Percentiles rank a stretch among this genome's conserved stretches.
Evolutionary conservation across 495 filamentous ascomycete genomes (phyloP).

Genomic region (Aspergillus haitiensis): DNA sequence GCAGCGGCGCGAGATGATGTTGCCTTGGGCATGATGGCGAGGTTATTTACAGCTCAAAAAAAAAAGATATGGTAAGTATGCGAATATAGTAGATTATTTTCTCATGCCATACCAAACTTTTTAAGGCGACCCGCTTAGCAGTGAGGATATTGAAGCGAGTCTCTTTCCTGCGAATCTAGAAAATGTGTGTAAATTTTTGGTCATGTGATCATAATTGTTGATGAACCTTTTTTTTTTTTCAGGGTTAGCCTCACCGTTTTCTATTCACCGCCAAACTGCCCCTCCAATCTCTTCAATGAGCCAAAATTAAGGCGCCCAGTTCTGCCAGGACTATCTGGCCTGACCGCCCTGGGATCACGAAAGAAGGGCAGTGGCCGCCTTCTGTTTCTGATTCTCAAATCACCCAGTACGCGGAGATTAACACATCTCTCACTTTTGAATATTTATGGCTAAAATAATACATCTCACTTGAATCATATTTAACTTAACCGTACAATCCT

Average conservation of each 20-base stretch:
- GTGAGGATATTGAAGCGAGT: neutral
- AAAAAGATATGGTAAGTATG: neutral
- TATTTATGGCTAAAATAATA: neutral
- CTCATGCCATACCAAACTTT: neutral
- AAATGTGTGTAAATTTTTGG: conserved; percentile 45
- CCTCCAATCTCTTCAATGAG: conserved; percentile 10
- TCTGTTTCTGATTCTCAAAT: conserved; percentile 2
- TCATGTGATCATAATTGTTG: conserved; percentile 42
- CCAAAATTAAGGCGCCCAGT: neutral
- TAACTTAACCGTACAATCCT: neutral
- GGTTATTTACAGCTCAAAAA: conserved; percentile 1
- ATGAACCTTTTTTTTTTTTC: conserved; percentile 26
- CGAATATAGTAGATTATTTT: neutral
- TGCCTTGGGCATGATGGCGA: conserved; percentile 47
- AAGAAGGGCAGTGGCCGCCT: neutral
- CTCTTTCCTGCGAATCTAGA: conserved; percentile 11
- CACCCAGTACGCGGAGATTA: neutral
- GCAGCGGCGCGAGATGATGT: conserved; percentile 42
- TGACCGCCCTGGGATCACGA: conserved; percentile 19
- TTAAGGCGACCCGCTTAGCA: neutral
- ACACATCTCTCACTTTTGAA: neutral
- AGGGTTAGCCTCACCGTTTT: conserved; percentile 28
- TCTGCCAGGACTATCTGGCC: conserved; percentile 13
- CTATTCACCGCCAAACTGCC: conserved; percentile 10
- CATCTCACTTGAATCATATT: no score